A percentile compares a stretch with the other conserved stretches of the same genome.
These are phyloP conservation scores for Plasmodium knowlesi DNA, from an alignment of 169 alveolate species.

Conservation along the genomic window DNA sequence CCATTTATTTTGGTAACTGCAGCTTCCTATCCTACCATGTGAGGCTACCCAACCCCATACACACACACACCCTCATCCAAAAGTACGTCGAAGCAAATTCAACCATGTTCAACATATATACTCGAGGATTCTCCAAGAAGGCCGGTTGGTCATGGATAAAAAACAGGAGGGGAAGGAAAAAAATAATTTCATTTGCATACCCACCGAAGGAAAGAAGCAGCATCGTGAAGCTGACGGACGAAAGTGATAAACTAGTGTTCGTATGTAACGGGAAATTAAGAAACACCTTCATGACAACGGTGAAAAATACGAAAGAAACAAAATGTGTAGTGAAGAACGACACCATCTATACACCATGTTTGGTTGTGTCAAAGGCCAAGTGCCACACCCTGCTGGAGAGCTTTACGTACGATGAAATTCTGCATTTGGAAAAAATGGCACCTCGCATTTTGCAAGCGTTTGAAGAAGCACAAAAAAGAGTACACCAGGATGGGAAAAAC, in stretches of 20 bases:
- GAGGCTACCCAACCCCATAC: not conserved
- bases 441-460: conserved; percentile 40
- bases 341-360: conserved; percentile 47
- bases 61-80: not conserved
- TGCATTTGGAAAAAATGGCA: conserved; percentile 62
- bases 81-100: not conserved
- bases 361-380: conserved; percentile 73
- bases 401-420: conserved; percentile 74
- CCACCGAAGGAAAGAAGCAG: conserved; percentile 76
- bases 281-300: conserved; percentile 47
- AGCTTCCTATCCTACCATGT: not conserved
- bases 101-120: conserved; percentile 45
- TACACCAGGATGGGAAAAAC: conserved; percentile 36
- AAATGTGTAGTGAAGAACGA: conserved; percentile 72
- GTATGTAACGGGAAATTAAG: conserved; percentile 73
- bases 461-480: conserved; percentile 55
- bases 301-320: conserved; percentile 69
- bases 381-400: conserved; percentile 70
- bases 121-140: conserved; percentile 68
- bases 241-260: conserved; percentile 73
- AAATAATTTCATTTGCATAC: conserved; percentile 54
- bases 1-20: not conserved
- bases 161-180: conserved; percentile 75
- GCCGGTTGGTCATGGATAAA: conserved; percentile 77
- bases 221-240: conserved; percentile 60